Base-by-base conservation (phyloP, 2,329 filamentous ascomycete genomes). In the Thermoascus crustaceus region DNA sequence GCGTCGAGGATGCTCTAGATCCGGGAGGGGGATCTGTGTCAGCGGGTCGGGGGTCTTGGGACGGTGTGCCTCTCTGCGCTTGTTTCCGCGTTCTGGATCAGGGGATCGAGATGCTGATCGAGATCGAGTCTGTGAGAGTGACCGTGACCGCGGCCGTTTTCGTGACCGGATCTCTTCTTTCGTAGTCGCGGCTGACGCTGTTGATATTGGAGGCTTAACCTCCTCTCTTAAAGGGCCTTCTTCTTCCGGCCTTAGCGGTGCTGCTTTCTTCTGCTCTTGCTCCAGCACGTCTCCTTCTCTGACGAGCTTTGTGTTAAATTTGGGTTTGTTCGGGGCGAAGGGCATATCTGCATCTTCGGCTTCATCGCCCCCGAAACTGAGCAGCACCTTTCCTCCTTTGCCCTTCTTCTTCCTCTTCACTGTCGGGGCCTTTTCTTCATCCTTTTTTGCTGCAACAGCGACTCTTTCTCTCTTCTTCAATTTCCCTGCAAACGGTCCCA, bases 321-420 rank as follows among this genome's bases (percentile, higher is more conserved):
- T 70, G 9, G 66, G 63, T 38, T 69, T 70, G 19, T 55, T 49
- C 1, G 61, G 53, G 26, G 57, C 53, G 21, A 63, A 48, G 9
- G 55, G 52, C 21, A 61, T 55, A 10, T 53, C 54, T 10, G 50
- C 53, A 9, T 57, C 63, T 10, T 54, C 53, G 20, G 53, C 56
- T 20, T 65, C 66, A 4, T 67, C 66, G 4, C 50, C 64, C 1
- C 61, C 66, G 46, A 70, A 70, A 40, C 67, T 70, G 39, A 70
- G 44, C 35, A 70, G 44, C 3, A 56, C 55, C 45, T 69, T 70
- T 5, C 55, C 60, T 4, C 50, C 57, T 40, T 66, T 66, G 25
- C 54, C 53, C 27, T 55, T 53, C 40, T 63, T 63, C 43, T 63
- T 64, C 45, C 60, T 66, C 48, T 58, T 60, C 33, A 60, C 52